A percentile compares a stretch with the other conserved stretches of the same genome.
These are phyloP conservation scores for Pyrenochaeta sp. DNA, from an alignment of 2,329 filamentous ascomycete species.

Conservation along the genomic window DNA sequence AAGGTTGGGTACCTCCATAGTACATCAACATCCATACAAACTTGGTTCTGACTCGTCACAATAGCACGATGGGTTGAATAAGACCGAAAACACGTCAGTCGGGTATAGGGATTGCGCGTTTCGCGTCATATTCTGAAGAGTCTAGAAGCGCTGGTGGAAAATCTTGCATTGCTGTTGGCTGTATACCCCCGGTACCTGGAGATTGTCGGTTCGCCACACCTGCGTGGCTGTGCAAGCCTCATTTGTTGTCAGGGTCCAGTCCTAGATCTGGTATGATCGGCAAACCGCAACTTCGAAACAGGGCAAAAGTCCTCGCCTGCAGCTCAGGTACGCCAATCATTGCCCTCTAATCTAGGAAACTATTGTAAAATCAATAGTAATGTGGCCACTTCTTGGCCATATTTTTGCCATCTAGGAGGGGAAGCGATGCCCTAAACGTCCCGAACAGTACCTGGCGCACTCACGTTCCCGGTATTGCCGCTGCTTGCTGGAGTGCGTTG, in stretches of 20 bases:
- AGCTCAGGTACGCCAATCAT: conserved; percentile 42
- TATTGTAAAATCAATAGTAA: conserved; percentile 16
- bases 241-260: conserved; percentile 9
- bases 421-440: conserved; percentile 40
- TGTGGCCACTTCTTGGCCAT: conserved; percentile 13
- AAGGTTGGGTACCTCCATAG: conserved; percentile 1
- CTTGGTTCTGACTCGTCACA: conserved; percentile 1
- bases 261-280: conserved; percentile 22
- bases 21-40: conserved; percentile 6
- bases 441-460: conserved; percentile 25
- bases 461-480: conserved; percentile 31
- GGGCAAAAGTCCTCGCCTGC: conserved; percentile 13
- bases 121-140: conserved; percentile 9
- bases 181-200: conserved; percentile 3
- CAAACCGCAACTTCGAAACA: conserved; percentile 22
- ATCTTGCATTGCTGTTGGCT: conserved; percentile 16
- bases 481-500: conserved; percentile 23
- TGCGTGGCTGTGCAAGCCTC: conserved; percentile 16
- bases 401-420: conserved; percentile 10
- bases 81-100: conserved; percentile 12
- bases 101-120: conserved; percentile 21
- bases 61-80: conserved; percentile 16
- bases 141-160: conserved; percentile 16
- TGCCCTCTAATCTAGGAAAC: not conserved
- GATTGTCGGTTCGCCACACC: conserved; percentile 9